Percentiles rank a stretch among this genome's conserved stretches.
phyloP scores from a whole-genome alignment of 768 basidiomycete species.

The Suillus brevipes region DNA sequence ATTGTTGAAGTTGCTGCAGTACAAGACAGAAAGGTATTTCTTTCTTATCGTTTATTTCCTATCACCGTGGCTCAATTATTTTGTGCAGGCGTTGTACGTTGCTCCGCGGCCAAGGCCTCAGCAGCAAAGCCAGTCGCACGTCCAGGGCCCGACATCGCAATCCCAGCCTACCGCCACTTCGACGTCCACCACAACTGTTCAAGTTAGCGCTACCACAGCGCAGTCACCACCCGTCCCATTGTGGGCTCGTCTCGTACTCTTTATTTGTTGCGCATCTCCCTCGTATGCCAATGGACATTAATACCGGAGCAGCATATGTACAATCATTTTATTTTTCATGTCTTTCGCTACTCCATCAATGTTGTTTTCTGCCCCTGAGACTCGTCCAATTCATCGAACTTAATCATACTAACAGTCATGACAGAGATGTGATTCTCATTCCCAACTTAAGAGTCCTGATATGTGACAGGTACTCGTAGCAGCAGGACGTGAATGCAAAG shows the following conservation, averaged over 20 bases:
- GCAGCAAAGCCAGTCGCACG: too few relatives aligned
- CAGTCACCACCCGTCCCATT: too few relatives aligned
- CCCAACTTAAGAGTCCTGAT: too few relatives aligned
- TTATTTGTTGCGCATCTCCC: too few relatives aligned
- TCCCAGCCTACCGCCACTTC: too few relatives aligned
- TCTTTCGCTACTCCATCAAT: background rate
- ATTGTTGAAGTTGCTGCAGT: background rate
- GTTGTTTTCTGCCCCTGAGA: too few relatives aligned
- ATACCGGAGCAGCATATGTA: background rate
- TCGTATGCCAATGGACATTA: background rate
- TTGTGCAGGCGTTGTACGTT: background rate
- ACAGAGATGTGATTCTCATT: background rate
- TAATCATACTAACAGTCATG: background rate
- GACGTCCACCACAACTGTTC: too few relatives aligned
- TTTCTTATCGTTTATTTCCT: background rate
- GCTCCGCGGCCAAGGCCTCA: background rate
- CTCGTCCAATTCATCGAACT: background rate
- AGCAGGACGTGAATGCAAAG: too few relatives aligned
- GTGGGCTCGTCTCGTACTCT: too few relatives aligned
- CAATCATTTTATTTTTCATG: background rate
- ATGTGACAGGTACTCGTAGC: background rate
- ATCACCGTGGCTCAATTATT: background rate
- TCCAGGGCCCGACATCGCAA: too few relatives aligned
- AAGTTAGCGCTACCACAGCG: too few relatives aligned
- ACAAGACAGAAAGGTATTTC: background rate